Percentiles rank a stretch among this genome's conserved stretches.
Evolutionary conservation across 768 basidiomycete species (phyloP).

Genomic region (Pleurotus eryngii): DNA sequence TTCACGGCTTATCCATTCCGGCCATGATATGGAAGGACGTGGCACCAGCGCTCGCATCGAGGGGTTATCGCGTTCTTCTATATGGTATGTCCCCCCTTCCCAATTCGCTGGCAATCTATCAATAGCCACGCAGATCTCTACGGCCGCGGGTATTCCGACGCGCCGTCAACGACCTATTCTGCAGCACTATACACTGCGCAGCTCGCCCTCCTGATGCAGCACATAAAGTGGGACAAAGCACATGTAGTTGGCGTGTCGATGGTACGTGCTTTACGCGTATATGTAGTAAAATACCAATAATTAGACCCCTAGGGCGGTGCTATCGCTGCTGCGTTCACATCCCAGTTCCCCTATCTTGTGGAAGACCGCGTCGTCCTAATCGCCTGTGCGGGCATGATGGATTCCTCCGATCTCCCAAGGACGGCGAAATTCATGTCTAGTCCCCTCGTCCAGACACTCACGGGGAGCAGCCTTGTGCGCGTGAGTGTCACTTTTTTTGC

Average conservation of each 20-base stretch:
- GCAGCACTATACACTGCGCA: conserved; percentile 65
- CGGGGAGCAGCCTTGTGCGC: conserved; percentile 59
- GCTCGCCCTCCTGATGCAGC: conserved; percentile 81
- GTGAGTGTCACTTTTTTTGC: conserved; percentile 30
- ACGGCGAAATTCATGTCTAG: conserved; percentile 79
- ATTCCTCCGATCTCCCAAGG: conserved; percentile 66
- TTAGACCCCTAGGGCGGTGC: conserved; percentile 56
- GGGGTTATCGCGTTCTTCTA: conserved; percentile 70
- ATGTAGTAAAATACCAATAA: too few species aligned
- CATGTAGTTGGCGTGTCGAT: conserved; percentile 72
- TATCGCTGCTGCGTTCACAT: conserved; percentile 66
- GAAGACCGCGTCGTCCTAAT: conserved; percentile 63
- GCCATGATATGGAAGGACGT: conserved; percentile 77
- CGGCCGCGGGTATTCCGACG: conserved; percentile 81
- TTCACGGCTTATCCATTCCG: conserved; percentile 77
- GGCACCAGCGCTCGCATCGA: conserved; percentile 56
- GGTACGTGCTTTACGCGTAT: conserved; percentile 34
- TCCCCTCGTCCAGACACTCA: conserved; percentile 64
- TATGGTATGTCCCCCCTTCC: conserved; percentile 49
- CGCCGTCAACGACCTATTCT: conserved; percentile 68
- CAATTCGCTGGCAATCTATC: background rate
- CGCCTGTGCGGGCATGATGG: conserved; percentile 67
- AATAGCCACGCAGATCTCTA: conserved; percentile 55
- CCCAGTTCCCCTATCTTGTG: conserved; percentile 70
- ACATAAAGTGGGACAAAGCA: conserved; percentile 68